These are phyloP conservation scores for Hanseniaspora valbyensis DNA, from an alignment of 805 yeast species.

Conservation along the genomic window DNA sequence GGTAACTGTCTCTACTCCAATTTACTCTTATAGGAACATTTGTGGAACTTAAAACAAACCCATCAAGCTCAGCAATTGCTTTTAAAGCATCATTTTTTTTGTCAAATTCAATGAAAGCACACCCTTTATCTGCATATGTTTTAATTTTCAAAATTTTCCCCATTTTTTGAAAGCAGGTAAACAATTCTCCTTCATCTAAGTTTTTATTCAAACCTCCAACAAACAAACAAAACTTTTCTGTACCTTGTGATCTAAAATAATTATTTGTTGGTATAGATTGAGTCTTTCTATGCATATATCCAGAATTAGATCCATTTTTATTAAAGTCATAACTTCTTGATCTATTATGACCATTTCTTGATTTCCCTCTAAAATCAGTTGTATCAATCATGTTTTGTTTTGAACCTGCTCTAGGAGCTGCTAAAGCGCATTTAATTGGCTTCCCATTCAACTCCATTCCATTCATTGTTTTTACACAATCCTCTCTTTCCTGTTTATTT, in stretches of 20 bases:
- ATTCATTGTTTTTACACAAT: conserved; percentile 64
- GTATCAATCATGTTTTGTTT: conserved; percentile 17
- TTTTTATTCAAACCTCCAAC: conserved; percentile 65
- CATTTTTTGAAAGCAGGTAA: conserved; percentile 56
- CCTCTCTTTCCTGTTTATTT: conserved; percentile 53
- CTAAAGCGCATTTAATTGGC: conserved; percentile 64
- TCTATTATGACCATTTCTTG: conserved; percentile 14
- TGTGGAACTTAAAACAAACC: conserved; percentile 63
- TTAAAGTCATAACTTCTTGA: conserved; percentile 8
- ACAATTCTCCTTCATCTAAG: conserved; percentile 50
- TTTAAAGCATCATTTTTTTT: conserved; percentile 62
- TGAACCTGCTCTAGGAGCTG: conserved; percentile 47
- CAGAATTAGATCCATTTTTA: not conserved
- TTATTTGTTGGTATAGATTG: not conserved
- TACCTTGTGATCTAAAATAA: not conserved
- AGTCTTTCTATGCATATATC: conserved; percentile 10
- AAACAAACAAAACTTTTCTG: conserved; percentile 38
- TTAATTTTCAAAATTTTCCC: conserved; percentile 61
- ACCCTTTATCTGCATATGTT: conserved; percentile 68
- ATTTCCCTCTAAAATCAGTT: not conserved
- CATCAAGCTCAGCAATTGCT: conserved; percentile 70
- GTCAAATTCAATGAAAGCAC: conserved; percentile 67
- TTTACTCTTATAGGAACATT: conserved; percentile 48
- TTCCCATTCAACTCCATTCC: conserved; percentile 74
- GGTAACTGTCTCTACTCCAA: conserved; percentile 47